Evolutionary conservation across 176 grass and related monocot genomes (phyloP).

Genomic region (Musa troglodytarum): DNA sequence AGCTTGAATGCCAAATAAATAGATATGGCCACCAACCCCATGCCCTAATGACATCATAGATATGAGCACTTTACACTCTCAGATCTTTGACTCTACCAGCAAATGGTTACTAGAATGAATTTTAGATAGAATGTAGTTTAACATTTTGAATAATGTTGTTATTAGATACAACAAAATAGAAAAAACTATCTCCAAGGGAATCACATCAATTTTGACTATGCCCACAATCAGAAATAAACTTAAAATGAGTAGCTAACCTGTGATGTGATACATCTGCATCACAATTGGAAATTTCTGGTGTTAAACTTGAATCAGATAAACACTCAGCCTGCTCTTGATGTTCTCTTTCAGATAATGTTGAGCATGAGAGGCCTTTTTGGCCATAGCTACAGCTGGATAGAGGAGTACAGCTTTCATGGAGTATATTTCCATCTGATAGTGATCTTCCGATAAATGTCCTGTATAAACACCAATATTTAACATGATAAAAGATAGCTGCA

Average conservation of each 20-base stretch:
- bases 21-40: background rate
- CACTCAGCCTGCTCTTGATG: background rate
- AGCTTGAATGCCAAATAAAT: background rate
- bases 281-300: constrained; percentile 1
- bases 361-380: background rate
- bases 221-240: background rate
- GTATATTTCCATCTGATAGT: constrained; percentile 64
- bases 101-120: too few relatives aligned
- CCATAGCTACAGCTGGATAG: background rate
- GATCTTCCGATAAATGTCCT: constrained; percentile 73
- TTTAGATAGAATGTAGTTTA: too few relatives aligned
- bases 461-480: constrained; percentile 14
- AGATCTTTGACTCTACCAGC: too few relatives aligned
- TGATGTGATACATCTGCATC: background rate
- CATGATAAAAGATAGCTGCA: background rate
- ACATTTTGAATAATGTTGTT: too few relatives aligned
- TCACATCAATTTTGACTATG: background rate
- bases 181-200: too few relatives aligned
- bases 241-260: constrained; percentile 1
- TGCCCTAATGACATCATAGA: background rate
- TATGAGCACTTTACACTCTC: background rate
- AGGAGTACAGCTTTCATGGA: constrained; percentile 18
- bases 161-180: too few relatives aligned
- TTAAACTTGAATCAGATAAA: constrained; percentile 13
- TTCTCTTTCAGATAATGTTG: background rate